Evolutionary conservation across 148 eudicot species (phyloP), one percentile per base, ranked within the genome.

Genomic region (Fagopyrum esculentum): DNA sequence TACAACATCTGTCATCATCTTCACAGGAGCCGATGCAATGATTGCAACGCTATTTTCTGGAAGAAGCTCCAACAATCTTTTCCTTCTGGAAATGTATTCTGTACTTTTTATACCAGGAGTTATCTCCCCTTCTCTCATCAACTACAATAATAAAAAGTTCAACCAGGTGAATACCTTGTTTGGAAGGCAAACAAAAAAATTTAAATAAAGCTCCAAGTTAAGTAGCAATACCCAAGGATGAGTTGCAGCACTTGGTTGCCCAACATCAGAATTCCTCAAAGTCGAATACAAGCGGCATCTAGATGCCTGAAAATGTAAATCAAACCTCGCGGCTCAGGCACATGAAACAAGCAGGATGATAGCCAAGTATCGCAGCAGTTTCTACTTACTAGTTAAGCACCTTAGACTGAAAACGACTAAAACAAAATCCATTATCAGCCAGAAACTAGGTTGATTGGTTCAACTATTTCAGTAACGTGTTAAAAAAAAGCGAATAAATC

Each of bases 1-100:
- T 78, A 93, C 98, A 19, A 91, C 98, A 78, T 89, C 94, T 52
- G 87, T 93, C 98, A 93, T 91, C 98, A 93, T 93, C 89, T 93
- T 93, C 52, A 93, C 84, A 10, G 94, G 86, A 69, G 97, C 89
- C 66, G 98, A 83, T 47, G 93, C 92, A 82, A 93, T 44, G 35
- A 93, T 89, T 64, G 98, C 98, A 54, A 93, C 75, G 80, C 93
- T 87, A 77, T 91, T 87, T 72, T 91, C 85, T 3, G 98, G 98
- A 64, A 93, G 92, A 82, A 93, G 85, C 78, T 89, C 88, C 79
- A 93, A 84, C 81, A 93, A 80, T 73, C 70, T 88, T 81, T 91
- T 91, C 83, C 97, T 80, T 79, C 98, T 91, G 3, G 83, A 85
- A 12, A 86, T 54, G 77, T 89, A 93, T 57, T 93, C 98, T 73